Percentiles rank a stretch among this genome's conserved stretches.
phyloP scores from a whole-genome alignment of 306 rosid species.

The Trifolium subterraneum region DNA sequence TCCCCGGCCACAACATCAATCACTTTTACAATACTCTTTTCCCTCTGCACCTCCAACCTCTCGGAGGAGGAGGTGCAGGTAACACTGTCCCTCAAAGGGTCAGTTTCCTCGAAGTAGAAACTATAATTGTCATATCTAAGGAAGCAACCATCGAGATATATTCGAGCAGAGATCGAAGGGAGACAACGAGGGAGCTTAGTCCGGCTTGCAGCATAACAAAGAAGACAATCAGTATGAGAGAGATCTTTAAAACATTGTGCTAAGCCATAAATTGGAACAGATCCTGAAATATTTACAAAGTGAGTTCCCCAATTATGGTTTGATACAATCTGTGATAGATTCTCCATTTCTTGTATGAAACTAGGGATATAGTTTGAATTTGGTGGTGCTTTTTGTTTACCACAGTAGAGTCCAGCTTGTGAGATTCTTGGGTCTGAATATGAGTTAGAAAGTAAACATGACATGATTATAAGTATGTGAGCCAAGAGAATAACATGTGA shows the following conservation, averaged over 20 bases:
- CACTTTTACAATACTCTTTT: conserved; percentile 41
- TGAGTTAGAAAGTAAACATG: conserved; percentile 12
- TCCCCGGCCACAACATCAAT: conserved; percentile 41
- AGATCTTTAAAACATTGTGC: conserved; percentile 81
- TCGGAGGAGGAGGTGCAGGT: conserved; percentile 50
- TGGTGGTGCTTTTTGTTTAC: conserved; percentile 39
- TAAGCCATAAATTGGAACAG: conserved; percentile 59
- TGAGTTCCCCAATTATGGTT: conserved; percentile 52
- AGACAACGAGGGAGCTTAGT: conserved; percentile 83
- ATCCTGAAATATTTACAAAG: conserved; percentile 45
- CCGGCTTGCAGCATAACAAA: conserved; percentile 78
- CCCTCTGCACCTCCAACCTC: conserved; percentile 33
- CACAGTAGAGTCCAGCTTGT: conserved; percentile 58
- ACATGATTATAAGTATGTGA: conserved; percentile 32
- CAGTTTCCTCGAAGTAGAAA: conserved; percentile 55
- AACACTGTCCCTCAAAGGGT: conserved; percentile 44
- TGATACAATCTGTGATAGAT: conserved; percentile 51
- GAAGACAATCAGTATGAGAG: conserved; percentile 78
- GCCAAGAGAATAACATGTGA: conserved; percentile 10
- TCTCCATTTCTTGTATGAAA: conserved; percentile 73
- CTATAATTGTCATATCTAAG: conserved; percentile 77
- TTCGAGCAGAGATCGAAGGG: conserved; percentile 66
- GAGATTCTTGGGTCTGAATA: conserved; percentile 68
- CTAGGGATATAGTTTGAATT: conserved; percentile 55
- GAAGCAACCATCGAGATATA: conserved; percentile 91